phyloP scores from a whole-genome alignment of 805 yeast species.

The Starmera dryadoides region DNA sequence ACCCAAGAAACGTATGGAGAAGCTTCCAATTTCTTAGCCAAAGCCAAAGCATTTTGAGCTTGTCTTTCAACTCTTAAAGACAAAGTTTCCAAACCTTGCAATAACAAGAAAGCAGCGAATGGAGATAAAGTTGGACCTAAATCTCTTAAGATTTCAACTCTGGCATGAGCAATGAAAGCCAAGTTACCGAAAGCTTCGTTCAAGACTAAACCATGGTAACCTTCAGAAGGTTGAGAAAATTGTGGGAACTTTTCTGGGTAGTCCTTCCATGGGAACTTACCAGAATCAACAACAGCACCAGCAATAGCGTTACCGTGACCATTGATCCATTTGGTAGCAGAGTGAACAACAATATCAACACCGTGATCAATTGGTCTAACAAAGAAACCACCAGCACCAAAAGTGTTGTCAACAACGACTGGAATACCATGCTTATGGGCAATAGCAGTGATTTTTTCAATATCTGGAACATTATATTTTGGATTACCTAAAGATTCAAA shows the following conservation, averaged over 20 bases:
- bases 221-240: constrained; percentile 84
- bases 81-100: constrained; percentile 92
- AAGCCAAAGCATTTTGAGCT: constrained; percentile 68
- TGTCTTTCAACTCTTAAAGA: constrained; percentile 94
- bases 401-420: constrained; percentile 90
- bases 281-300: constrained; percentile 85
- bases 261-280: constrained; percentile 86
- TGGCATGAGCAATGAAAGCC: constrained; percentile 73
- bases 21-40: constrained; percentile 70
- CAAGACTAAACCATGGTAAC: constrained; percentile 84
- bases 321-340: constrained; percentile 97
- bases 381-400: constrained; percentile 93
- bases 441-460: constrained; percentile 62
- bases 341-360: constrained; percentile 87
- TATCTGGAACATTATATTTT: constrained; percentile 86
- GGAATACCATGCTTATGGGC: constrained; percentile 88
- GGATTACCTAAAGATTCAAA: constrained; percentile 93
- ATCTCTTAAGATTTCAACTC: constrained; percentile 85
- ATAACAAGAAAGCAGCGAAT: constrained; percentile 74
- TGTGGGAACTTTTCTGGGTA: constrained; percentile 88
- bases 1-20: constrained; percentile 81
- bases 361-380: constrained; percentile 82
- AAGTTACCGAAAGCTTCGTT: constrained; percentile 75
- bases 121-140: constrained; percentile 88
- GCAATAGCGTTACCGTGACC: constrained; percentile 96